These are phyloP conservation scores for Penicillium hordei DNA, from an alignment of 2,329 filamentous ascomycete genomes.

Conservation along the genomic window DNA sequence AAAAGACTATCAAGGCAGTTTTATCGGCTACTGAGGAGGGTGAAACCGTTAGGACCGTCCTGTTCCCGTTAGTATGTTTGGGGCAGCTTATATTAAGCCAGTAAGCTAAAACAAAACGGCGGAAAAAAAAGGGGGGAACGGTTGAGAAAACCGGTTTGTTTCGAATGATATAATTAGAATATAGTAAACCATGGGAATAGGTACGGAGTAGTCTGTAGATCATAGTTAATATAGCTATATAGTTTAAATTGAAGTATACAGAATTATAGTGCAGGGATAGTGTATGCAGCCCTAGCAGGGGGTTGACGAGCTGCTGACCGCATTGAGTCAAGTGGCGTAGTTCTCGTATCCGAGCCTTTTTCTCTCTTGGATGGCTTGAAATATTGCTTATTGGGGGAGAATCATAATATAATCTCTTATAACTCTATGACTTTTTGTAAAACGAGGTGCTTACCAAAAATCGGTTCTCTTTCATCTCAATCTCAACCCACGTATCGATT, in stretches of 20 bases:
- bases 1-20: too few relatives aligned
- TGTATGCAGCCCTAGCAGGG: too few relatives aligned
- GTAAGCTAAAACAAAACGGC: too few relatives aligned
- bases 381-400: neutral
- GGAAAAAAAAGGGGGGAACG: neutral
- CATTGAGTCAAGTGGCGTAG: neutral
- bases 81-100: too few relatives aligned
- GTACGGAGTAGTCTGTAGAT: neutral
- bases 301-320: neutral
- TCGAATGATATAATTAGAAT: neutral
- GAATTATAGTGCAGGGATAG: neutral
- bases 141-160: neutral
- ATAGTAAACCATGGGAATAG: neutral
- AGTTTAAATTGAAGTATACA: too few relatives aligned
- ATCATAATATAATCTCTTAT: neutral
- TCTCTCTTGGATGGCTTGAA: too few relatives aligned
- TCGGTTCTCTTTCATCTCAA: neutral
- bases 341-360: too few relatives aligned
- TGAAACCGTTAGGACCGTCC: too few relatives aligned
- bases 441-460: neutral
- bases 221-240: neutral
- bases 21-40: too few relatives aligned
- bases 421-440: neutral
- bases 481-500: neutral
- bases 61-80: too few relatives aligned